Evolutionary conservation across 202 grass and related monocot species (phyloP), one percentile per base, ranked within the genome.

Genomic region (Schoenoplectus triqueter): DNA sequence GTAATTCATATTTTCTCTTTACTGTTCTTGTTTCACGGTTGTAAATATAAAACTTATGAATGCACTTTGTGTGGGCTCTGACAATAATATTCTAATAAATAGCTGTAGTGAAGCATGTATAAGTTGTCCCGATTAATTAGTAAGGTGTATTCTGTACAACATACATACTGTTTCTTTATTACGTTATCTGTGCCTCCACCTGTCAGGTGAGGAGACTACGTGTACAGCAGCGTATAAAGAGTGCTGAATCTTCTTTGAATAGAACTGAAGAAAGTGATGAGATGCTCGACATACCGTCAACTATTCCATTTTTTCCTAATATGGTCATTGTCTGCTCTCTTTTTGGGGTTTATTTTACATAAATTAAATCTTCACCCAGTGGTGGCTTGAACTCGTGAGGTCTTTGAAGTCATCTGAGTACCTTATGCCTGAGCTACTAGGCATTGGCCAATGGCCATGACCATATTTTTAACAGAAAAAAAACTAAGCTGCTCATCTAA

Each of bases 221-320:
- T 56, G 89, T 98, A 67, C 92, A 98, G 66, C 91, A 95, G 78
- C 80, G 89, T 54, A 92, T 98, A 60, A 93, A 89, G 85, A 88
- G 72, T 71, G 79, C 87, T 84, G 93, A 98, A 87, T 87, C 69
- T 64, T 89, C 72, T 82, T 86, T 78, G 79, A 80, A 84, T 59
- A 82, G 73, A 55, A 88, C 8, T 82, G 92, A 98, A 82, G 95
- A 95, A 86, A 98, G 86, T 93, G 81, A 83, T 10, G 95, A 93
- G 85, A 95, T 95, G 85, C 92, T 87, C 3, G 92, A 93, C 45
- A 98, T 98, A 62, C 91, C 91, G 60, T 98, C 95, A 75, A 98
- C 89, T 87, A 95, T 98, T 84, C 92, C 92, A 8, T 98, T 98
- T 87, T 85, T 98, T 79, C 88, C 92, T 89, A 81, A 93, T 87